Evolutionary conservation across 2,329 filamentous ascomycete genomes (phyloP).

Genomic region (Sphaerulina musiva): DNA sequence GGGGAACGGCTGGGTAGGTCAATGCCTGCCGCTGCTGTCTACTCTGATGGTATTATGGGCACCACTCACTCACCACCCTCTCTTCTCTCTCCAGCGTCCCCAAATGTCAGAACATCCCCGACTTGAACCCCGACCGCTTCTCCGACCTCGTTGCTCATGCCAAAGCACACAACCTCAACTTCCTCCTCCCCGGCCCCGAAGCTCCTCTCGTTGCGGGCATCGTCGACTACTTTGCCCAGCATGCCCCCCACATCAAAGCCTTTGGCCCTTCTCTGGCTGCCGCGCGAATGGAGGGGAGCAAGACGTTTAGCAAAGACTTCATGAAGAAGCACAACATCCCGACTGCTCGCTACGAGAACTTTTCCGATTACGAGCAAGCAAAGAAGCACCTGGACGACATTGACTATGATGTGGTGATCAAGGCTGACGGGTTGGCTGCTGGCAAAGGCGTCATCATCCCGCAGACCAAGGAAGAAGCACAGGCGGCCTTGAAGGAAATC

Average conservation of each 20-base stretch:
- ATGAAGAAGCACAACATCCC: conserved; percentile 89
- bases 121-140: conserved; percentile 70
- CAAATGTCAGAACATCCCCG: conserved; percentile 53
- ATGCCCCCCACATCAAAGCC: conserved; percentile 54
- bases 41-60: background rate
- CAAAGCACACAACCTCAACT: conserved; percentile 63
- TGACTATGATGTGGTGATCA: conserved; percentile 76
- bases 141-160: conserved; percentile 68
- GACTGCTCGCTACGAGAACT: conserved; percentile 86
- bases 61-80: conserved; percentile 8
- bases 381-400: conserved; percentile 64
- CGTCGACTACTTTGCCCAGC: conserved; percentile 65
- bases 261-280: conserved; percentile 83
- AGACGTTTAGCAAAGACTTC: conserved; percentile 96
- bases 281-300: conserved; percentile 88
- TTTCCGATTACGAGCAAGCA: conserved; percentile 40
- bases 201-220: conserved; percentile 89
- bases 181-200: conserved; percentile 87
- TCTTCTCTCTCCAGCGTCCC: conserved; percentile 22
- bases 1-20: conserved; percentile 61
- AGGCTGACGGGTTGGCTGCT: conserved; percentile 83
- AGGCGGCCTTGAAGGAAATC: conserved; percentile 73
- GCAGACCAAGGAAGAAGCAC: conserved; percentile 71
- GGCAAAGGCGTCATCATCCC: conserved; percentile 95
- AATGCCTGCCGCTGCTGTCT: conserved; percentile 1